Conservation (phyloP, 371 early-diverging fungal species). For the Lichtheimia ornata region DNA sequence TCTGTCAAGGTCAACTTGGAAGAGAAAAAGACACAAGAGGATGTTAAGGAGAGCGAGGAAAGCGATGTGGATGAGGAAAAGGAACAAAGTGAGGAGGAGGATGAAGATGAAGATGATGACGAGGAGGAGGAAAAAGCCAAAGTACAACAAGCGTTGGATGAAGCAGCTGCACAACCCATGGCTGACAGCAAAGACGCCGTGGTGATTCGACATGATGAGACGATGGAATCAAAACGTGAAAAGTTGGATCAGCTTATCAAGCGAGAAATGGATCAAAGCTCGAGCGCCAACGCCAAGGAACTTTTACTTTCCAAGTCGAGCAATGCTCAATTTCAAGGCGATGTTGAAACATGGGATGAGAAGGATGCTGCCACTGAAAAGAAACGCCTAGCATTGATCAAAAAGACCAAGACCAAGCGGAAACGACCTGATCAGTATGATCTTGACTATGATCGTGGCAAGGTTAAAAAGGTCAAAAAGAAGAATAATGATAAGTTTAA, state of each 20-base stretch:
- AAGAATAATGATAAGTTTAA: conserved; percentile 45
- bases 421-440: conserved; percentile 67
- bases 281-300: conserved; percentile 50
- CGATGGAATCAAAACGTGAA: conserved; percentile 53
- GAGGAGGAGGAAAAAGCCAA: conserved; percentile 27
- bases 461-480: conserved; percentile 73
- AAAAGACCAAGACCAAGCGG: conserved; percentile 53
- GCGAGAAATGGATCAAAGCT: conserved; percentile 41
- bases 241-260: conserved; percentile 55
- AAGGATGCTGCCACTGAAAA: conserved; percentile 30
- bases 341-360: conserved; percentile 50
- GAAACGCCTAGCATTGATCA: conserved; percentile 37
- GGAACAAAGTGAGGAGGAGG: conserved; percentile 16
- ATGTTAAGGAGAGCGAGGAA: conserved; percentile 11
- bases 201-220: conserved; percentile 53
- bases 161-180: conserved; percentile 38
- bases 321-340: conserved; percentile 41
- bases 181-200: conserved; percentile 38
- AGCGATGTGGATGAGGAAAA: conserved; percentile 9
- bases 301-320: conserved; percentile 29
- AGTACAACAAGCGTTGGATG: conserved; percentile 32
- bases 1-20: conserved; percentile 14
- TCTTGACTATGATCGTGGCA: conserved; percentile 80
- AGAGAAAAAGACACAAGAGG: conserved; percentile 17
- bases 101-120: conserved; percentile 24